Base-by-base conservation (phyloP, 306 rosid genomes). In the Amphicarpaea edgeworthii region DNA sequence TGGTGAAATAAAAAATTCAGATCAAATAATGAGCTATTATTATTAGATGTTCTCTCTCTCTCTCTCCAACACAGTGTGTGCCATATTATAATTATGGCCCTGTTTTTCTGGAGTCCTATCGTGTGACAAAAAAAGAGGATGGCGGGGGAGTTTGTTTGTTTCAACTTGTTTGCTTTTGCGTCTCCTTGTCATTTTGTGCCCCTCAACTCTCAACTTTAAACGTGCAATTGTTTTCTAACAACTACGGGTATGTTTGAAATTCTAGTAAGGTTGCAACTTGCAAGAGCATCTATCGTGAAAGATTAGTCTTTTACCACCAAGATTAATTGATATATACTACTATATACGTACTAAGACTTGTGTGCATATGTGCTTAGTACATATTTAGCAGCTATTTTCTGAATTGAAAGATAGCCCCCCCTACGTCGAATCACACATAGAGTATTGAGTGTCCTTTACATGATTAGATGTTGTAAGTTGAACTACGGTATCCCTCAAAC, bases 1-100 rank as follows among this genome's bases (percentile, higher is more conserved):
- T 20, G 61, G 5, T 20, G 15, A 19, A 50, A 50, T 50, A 16
- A 50, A 50, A 17, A 0, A 63, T 40, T 68, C 26, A 14, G 16
- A 46, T 47, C n/a, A 26, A 66, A 68, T 23, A 26, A 68, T 68
- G 8, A 45, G 58, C 73, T 42, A 45, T 67, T 24, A 51, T 58
- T 42, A 45, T 67, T 24, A 51, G 53, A 15, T 14, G 3, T 5
- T 16, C 12, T 16, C 55, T 5, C 51, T 4, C 51, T 15, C 37
- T 30, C n/a, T 30, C 37, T 0, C 51, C 12, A 3, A 42, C n/a
- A 42, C 47, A 11, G 21, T 10, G 4, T 50, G 21, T 24, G 14
- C 8, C 40, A 37, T 45, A 34, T 43, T 45, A 34, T 43, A 6
- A 30, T 23, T 45, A 1, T 67, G 2, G 54, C 53, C 55, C 53